A percentile compares a stretch with the other conserved stretches of the same genome.
Conservation (phyloP, 148 eudicot genomes). For the Dysphania ambrosioides region DNA sequence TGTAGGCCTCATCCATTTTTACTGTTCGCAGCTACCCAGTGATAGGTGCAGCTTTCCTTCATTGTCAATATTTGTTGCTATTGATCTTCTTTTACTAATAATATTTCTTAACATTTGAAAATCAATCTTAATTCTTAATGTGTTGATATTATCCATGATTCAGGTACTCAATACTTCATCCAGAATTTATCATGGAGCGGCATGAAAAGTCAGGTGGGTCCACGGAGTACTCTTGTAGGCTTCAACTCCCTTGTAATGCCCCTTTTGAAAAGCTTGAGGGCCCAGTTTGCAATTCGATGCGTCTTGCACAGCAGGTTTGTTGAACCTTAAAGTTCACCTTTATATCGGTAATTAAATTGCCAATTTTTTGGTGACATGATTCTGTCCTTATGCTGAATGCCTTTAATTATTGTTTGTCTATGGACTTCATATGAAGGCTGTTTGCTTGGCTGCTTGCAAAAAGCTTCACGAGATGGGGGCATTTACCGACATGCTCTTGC, state of each 20-base stretch:
- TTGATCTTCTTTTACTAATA: neutral
- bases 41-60: slow-evolving; percentile 54
- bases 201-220: slow-evolving; percentile 79
- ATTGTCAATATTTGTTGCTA: neutral
- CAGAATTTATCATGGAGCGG: slow-evolving; percentile 89
- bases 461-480: slow-evolving; percentile 99
- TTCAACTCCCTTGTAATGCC: slow-evolving; percentile 97
- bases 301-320: slow-evolving; percentile 89
- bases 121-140: neutral
- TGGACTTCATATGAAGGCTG: slow-evolving; percentile 54
- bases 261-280: slow-evolving; percentile 96
- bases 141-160: slow-evolving; percentile 11
- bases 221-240: slow-evolving; percentile 90
- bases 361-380: neutral
- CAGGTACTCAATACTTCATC: slow-evolving; percentile 96
- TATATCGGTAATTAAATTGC: neutral
- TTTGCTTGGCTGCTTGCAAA: slow-evolving; percentile 97
- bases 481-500: slow-evolving; percentile 97
- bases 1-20: slow-evolving; percentile 91
- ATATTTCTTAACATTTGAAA: neutral
- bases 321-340: neutral
- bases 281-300: slow-evolving; percentile 83
- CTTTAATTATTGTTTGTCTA: neutral
- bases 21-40: slow-evolving; percentile 92
- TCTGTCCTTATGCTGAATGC: neutral